These are phyloP conservation scores for Jaltomata sinuosa DNA, from an alignment of 257 asterid species.

Conservation along the genomic window DNA sequence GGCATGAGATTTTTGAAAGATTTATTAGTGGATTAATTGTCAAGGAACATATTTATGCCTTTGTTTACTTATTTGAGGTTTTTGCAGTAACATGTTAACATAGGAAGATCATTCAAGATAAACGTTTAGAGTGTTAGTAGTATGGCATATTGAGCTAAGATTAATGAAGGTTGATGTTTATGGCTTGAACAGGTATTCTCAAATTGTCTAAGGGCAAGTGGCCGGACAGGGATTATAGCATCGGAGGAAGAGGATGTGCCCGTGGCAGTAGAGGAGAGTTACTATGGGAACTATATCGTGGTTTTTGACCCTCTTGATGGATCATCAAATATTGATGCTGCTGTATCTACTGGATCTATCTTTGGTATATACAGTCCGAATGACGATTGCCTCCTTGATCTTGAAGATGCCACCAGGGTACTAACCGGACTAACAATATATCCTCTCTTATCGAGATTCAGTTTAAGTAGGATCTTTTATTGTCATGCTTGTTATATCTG, in stretches of 20 bases:
- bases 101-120: not conserved
- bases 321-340: constrained; percentile 87
- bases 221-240: constrained; percentile 92
- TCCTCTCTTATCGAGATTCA: not conserved
- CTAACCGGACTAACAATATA: not conserved
- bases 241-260: constrained; percentile 98
- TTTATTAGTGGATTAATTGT: not conserved
- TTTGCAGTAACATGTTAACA: not conserved
- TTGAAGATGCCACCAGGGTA: constrained; percentile 54
- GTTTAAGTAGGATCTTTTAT: not conserved
- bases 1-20: not conserved
- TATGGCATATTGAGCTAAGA: not conserved
- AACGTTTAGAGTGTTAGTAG: not conserved
- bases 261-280: constrained; percentile 92
- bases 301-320: constrained; percentile 96
- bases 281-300: constrained; percentile 89
- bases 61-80: not conserved
- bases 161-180: not conserved
- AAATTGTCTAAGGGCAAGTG: constrained; percentile 77
- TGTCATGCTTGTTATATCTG: not conserved
- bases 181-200: constrained; percentile 54
- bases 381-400: constrained; percentile 74
- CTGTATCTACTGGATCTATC: constrained; percentile 88
- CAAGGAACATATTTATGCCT: not conserved
- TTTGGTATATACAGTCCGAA: constrained; percentile 86